Conservation (phyloP, 768 basidiomycete genomes). For the Agrocybe praecox region DNA sequence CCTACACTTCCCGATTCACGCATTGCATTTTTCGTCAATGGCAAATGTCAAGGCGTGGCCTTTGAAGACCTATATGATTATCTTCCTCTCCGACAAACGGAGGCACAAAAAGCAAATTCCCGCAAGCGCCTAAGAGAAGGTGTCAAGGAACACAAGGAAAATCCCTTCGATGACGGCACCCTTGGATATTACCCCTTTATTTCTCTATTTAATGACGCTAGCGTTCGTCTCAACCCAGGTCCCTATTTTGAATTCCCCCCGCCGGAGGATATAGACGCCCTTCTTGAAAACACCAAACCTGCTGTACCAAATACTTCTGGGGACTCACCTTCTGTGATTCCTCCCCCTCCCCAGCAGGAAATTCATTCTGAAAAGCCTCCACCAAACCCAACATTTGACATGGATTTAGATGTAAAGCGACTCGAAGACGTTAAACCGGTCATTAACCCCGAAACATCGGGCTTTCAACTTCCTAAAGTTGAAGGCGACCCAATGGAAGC, state of each 20-base stretch:
- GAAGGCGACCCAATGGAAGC: background rate
- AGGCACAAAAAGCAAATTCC: conserved; percentile 64
- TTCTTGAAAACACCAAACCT: conserved; percentile 37
- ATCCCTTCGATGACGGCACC: conserved; percentile 91
- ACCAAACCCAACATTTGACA: background rate
- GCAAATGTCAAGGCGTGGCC: conserved; percentile 79
- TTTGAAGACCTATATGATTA: conserved; percentile 91
- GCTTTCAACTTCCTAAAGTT: background rate
- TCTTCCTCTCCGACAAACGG: conserved; percentile 72
- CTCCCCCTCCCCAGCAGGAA: background rate
- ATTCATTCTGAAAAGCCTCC: no score
- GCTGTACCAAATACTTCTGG: background rate
- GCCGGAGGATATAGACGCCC: conserved; percentile 72
- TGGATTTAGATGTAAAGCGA: background rate
- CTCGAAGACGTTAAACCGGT: conserved; percentile 5
- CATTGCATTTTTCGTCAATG: conserved; percentile 92
- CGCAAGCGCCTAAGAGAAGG: conserved; percentile 66
- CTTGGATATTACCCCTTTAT: conserved; percentile 96
- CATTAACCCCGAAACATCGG: background rate
- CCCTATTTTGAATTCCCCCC: conserved; percentile 85
- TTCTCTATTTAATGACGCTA: conserved; percentile 89
- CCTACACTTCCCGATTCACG: conserved; percentile 71
- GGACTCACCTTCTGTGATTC: background rate
- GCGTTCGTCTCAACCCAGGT: conserved; percentile 84
- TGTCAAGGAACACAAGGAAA: conserved; percentile 77